Conservation (phyloP, 1,284 basidiomycete species). For the Melampsora larici-populina region DNA sequence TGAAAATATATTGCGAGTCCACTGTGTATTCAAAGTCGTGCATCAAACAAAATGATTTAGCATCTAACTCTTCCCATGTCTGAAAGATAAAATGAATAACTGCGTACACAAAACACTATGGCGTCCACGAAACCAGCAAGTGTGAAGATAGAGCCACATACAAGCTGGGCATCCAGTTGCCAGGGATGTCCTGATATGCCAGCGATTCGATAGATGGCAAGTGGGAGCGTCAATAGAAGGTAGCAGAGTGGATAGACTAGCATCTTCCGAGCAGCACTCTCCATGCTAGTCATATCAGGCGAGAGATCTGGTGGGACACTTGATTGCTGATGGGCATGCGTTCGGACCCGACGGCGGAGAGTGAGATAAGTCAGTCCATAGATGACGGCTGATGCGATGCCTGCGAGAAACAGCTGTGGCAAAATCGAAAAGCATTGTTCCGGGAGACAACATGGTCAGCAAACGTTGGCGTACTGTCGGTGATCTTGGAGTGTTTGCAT, state of each 20-base stretch:
- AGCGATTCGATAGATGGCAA: slow-evolving; percentile 27
- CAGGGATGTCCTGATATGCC: slow-evolving; percentile 17
- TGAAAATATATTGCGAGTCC: slow-evolving; percentile 34
- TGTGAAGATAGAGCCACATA: slow-evolving; percentile 33
- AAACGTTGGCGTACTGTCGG: neutral
- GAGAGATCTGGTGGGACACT: slow-evolving; percentile 7
- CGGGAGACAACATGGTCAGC: neutral
- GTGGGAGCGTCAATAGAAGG: slow-evolving; percentile 29
- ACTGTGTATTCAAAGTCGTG: neutral
- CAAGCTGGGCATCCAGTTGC: slow-evolving; percentile 29
- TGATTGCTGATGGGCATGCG: neutral
- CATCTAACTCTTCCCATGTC: neutral
- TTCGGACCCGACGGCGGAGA: slow-evolving; percentile 24
- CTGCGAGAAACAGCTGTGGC: slow-evolving; percentile 24
- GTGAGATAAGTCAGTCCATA: slow-evolving; percentile 28
- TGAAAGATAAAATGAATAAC: neutral
- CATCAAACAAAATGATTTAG: neutral
- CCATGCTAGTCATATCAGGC: slow-evolving; percentile 27
- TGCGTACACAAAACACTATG: slow-evolving; percentile 34
- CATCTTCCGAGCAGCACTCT: slow-evolving; percentile 40
- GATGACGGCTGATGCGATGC: slow-evolving; percentile 18
- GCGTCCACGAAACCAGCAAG: slow-evolving; percentile 25
- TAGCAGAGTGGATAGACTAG: slow-evolving; percentile 40
- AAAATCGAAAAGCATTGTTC: neutral
- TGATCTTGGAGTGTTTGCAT: neutral